These are phyloP conservation scores for Daldinia eschscholtzii DNA, from an alignment of 2,329 filamentous ascomycete species.

Conservation along the genomic window DNA sequence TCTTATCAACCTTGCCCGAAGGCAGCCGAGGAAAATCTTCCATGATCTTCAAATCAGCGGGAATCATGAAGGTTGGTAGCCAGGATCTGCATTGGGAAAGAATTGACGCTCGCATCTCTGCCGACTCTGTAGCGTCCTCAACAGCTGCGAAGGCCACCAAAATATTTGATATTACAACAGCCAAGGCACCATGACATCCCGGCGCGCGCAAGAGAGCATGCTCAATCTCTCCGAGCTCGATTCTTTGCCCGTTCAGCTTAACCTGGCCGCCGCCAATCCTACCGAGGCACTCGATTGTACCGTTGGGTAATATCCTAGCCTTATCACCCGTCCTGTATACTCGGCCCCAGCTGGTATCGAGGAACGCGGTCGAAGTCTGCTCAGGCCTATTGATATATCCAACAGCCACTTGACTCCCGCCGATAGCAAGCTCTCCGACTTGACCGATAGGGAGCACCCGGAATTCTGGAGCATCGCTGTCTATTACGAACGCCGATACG, in stretches of 20 bases:
- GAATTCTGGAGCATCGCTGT: conserved; percentile 59
- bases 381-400: conserved; percentile 86
- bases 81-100: conserved; percentile 74
- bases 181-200: conserved; percentile 75
- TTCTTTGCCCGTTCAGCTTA: conserved; percentile 85
- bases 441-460: conserved; percentile 73
- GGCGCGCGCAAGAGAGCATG: conserved; percentile 72
- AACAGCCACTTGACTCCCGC: conserved; percentile 81
- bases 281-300: conserved; percentile 84
- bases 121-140: conserved; percentile 52
- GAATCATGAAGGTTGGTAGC: conserved; percentile 88
- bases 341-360: conserved; percentile 74
- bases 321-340: conserved; percentile 90
- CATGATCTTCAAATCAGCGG: conserved; percentile 76
- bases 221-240: conserved; percentile 85
- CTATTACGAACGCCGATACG: conserved; percentile 80
- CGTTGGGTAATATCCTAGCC: conserved; percentile 74
- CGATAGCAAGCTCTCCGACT: conserved; percentile 83
- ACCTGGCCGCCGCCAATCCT: conserved; percentile 85
- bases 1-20: conserved; percentile 86
- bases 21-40: conserved; percentile 77
- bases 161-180: conserved; percentile 73
- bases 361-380: conserved; percentile 78
- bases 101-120: conserved; percentile 60
- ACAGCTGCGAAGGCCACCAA: conserved; percentile 81